Evolutionary conservation across 306 rosid species (phyloP), one percentile per base, ranked within the genome.

Genomic region (Sphenostylis stenocarpa): DNA sequence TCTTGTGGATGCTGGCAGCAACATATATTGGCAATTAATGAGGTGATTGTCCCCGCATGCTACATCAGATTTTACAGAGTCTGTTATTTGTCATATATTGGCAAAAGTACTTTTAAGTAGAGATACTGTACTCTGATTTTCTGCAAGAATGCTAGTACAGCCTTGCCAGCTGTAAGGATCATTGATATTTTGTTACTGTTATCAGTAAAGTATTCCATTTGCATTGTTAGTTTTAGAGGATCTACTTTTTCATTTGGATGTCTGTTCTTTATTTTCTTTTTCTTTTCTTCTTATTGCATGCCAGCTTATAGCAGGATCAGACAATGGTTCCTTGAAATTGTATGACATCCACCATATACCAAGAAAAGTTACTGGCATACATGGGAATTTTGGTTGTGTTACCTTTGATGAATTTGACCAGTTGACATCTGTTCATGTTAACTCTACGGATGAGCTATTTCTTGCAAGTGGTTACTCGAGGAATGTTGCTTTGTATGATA

Each of bases 291-390:
- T 48, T 73, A 56, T 76, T 80, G 69, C 71, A 65, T 87, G 67
- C 55, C 90, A 92, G 97, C 93, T 92, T 80, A 87, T 92, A 85
- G 97, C 97, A 62, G 97, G 97, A 82, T 92, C 97, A 1, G 97
- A 92, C 78, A 92, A 90, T 83, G 96, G 97, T 76, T 87, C 93
- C 39, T 57, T 92, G 81, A 92, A 88, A 80, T 83, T 92, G 77
- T 92, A 87, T 61, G 93, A 90, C 70, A 81, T 88, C 81, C 87
- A 61, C 53, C 90, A 84, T 19, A 70, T 31, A 53, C 84, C 85
- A 66, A 76, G 70, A 68, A 74, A 63, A 64, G 49, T 20, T 58
- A 61, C 82, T 45, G 87, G 88, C 81, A 23, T 69, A 69, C 77
- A 80, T 78, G 82, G 86, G 45, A 69, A 83, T 71, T 68, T 80